A percentile compares a stretch with the other conserved stretches of the same genome.
Evolutionary conservation across 371 early-diverging fungal species (phyloP).

Genomic region (Mucor piriformis): DNA sequence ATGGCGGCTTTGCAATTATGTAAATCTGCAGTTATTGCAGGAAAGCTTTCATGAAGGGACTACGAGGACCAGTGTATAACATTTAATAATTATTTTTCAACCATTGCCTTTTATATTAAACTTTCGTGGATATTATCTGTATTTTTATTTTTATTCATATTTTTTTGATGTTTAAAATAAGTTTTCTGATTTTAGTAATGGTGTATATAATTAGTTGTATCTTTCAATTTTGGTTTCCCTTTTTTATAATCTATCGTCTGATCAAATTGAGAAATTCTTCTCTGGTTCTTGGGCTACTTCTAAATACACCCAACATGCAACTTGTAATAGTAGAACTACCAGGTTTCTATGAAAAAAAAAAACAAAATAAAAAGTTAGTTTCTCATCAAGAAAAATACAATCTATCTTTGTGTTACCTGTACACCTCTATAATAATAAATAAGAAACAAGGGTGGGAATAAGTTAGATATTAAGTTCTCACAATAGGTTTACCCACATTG

Average conservation of each 20-base stretch:
- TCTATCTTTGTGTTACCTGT: constrained; percentile 34
- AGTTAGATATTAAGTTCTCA: constrained; percentile 4
- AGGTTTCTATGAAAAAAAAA: constrained; percentile 72
- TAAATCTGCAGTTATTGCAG: constrained; percentile 30
- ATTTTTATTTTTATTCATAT: not conserved
- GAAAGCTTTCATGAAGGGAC: constrained; percentile 25
- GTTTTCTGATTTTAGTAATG: not conserved
- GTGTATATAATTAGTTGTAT: constrained; percentile 10
- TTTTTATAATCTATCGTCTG: constrained; percentile 31
- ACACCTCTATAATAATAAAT: constrained; percentile 37
- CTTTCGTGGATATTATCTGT: not conserved
- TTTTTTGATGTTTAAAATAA: constrained; percentile 1
- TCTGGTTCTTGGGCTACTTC: constrained; percentile 89
- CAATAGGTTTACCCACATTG: constrained; percentile 2
- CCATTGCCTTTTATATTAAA: constrained; percentile 1
- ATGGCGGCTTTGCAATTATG: constrained; percentile 37
- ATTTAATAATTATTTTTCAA: not conserved
- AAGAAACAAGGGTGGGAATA: constrained; percentile 23
- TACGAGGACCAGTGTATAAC: not conserved
- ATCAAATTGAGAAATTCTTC: constrained; percentile 93
- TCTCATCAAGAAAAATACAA: not conserved
- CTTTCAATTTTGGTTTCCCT: not conserved
- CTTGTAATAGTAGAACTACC: constrained; percentile 92
- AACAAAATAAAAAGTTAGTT: constrained; percentile 23
- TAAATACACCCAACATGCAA: constrained; percentile 95